phyloP scores from a whole-genome alignment of 2,329 filamentous ascomycete species.

The Colletotrichum sp. region DNA sequence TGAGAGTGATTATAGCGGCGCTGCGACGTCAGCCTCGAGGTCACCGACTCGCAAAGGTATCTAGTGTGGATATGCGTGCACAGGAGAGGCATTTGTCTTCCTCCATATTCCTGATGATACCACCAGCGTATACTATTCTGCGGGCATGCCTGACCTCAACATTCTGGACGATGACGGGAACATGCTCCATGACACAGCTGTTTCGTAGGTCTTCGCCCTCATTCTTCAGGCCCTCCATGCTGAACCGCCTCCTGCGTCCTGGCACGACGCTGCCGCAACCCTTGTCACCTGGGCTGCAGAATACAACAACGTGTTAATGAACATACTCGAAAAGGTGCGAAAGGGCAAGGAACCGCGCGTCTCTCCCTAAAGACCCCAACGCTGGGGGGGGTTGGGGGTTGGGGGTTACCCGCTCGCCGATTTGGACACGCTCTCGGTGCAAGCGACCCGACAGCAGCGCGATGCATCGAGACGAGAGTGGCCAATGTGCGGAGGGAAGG shows the following conservation, averaged over 20 bases:
- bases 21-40: too few relatives aligned
- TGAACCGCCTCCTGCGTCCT: slow-evolving; percentile 30
- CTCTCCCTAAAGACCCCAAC: slow-evolving; percentile 29
- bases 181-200: slow-evolving; percentile 39
- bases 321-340: slow-evolving; percentile 26
- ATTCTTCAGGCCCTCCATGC: slow-evolving; percentile 35
- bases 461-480: too few relatives aligned
- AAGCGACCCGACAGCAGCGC: background rate
- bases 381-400: slow-evolving; percentile 25
- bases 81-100: too few relatives aligned
- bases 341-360: slow-evolving; percentile 17
- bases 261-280: slow-evolving; percentile 31
- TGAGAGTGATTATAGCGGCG: too few relatives aligned
- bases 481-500: too few relatives aligned
- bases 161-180: slow-evolving; percentile 33
- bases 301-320: slow-evolving; percentile 29
- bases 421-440: slow-evolving; percentile 30
- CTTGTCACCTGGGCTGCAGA: slow-evolving; percentile 32
- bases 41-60: too few relatives aligned
- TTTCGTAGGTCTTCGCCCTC: slow-evolving; percentile 43
- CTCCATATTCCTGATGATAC: too few relatives aligned
- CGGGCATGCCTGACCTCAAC: slow-evolving; percentile 25
- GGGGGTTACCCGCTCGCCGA: slow-evolving; percentile 32
- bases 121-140: too few relatives aligned
- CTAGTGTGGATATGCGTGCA: too few relatives aligned